A percentile compares a stretch with the other conserved stretches of the same genome.
phyloP scores from a whole-genome alignment of 257 asterid species.

The Dorcoceras hygrometricum region DNA sequence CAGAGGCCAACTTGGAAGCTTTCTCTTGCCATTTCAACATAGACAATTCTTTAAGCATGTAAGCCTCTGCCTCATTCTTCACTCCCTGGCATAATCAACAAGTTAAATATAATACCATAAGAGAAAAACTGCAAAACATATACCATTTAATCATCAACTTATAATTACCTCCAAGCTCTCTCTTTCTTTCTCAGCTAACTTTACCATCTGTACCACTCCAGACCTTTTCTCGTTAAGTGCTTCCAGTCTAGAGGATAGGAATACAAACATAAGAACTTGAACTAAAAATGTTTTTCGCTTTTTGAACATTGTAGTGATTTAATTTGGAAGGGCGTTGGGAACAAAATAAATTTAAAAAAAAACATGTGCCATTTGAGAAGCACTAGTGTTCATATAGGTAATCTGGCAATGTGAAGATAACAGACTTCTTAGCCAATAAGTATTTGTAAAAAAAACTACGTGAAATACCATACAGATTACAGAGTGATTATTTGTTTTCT shows the following conservation, averaged over 20 bases:
- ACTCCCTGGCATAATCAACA: slow-evolving; percentile 52
- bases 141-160: background rate
- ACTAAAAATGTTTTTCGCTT: background rate
- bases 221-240: slow-evolving; percentile 77
- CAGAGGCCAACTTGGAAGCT: slow-evolving; percentile 74
- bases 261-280: slow-evolving; percentile 7
- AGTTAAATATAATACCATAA: slow-evolving; percentile 7
- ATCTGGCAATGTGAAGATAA: background rate
- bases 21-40: slow-evolving; percentile 92
- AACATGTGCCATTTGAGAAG: background rate
- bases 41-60: slow-evolving; percentile 88
- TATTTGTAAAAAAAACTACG: background rate
- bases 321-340: background rate
- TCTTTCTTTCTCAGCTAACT: slow-evolving; percentile 96
- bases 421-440: background rate
- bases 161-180: slow-evolving; percentile 77
- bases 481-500: background rate
- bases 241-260: slow-evolving; percentile 55
- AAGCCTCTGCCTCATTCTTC: slow-evolving; percentile 91
- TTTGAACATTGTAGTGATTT: background rate
- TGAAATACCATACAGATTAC: background rate
- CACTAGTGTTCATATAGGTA: background rate
- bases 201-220: slow-evolving; percentile 95
- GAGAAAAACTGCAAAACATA: slow-evolving; percentile 10
- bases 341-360: background rate